These are phyloP conservation scores for Gentiana macrophylla DNA, from an alignment of 257 asterid species.

Conservation along the genomic window DNA sequence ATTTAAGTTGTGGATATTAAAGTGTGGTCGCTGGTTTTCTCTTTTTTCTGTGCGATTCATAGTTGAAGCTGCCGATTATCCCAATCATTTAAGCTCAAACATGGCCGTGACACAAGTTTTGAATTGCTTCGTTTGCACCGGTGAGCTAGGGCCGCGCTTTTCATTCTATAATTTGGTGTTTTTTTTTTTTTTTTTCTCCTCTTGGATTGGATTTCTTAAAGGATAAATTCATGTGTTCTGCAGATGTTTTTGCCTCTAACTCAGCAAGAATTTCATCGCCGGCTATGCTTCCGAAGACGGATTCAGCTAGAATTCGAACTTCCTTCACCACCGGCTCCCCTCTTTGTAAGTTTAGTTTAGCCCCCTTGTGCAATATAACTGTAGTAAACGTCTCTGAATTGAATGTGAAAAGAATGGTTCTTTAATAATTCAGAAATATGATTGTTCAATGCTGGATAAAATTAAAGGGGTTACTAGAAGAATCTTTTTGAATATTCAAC, in stretches of 20 bases:
- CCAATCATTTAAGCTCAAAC: neutral
- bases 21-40: conserved; percentile 6
- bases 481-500: neutral
- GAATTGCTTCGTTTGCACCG: conserved; percentile 21
- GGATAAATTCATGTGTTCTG: neutral
- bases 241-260: conserved; percentile 21
- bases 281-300: conserved; percentile 6
- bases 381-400: neutral
- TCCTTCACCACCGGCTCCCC: conserved; percentile 31
- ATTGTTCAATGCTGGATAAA: neutral
- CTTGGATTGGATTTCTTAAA: neutral
- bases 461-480: neutral
- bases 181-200: neutral
- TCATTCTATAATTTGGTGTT: neutral
- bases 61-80: neutral
- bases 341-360: conserved; percentile 16
- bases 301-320: conserved; percentile 15
- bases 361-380: neutral
- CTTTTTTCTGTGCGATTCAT: neutral
- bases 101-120: conserved; percentile 29
- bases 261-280: conserved; percentile 11
- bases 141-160: conserved; percentile 8
- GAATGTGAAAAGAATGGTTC: neutral
- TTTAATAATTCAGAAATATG: neutral
- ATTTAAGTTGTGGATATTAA: conserved; percentile 9